Evolutionary conservation across 495 filamentous ascomycete species (phyloP).

Genomic region (Aspergillus funiculosus): DNA sequence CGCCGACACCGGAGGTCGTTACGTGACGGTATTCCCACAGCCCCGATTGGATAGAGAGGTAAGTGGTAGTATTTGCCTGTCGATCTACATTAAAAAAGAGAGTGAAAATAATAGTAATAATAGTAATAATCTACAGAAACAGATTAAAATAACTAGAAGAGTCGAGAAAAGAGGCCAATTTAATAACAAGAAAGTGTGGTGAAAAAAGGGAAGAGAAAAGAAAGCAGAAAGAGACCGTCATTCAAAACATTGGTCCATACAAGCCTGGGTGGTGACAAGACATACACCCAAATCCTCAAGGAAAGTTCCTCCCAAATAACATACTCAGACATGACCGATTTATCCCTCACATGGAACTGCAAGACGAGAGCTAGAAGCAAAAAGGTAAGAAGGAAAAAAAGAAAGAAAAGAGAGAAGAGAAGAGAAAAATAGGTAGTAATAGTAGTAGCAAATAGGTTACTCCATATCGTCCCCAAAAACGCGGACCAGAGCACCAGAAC

Average conservation of each 20-base stretch:
- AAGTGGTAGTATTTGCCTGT: neutral
- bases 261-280: slow-evolving; percentile 9
- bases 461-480: slow-evolving; percentile 20
- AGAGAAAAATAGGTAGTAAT: neutral
- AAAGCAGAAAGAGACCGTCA: slow-evolving; percentile 11
- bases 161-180: slow-evolving; percentile 12
- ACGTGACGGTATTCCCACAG: slow-evolving; percentile 6
- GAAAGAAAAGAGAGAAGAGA: slow-evolving; percentile 13
- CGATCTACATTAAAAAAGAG: neutral
- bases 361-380: slow-evolving; percentile 1
- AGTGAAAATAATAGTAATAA: neutral
- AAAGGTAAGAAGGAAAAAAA: slow-evolving; percentile 7
- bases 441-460: slow-evolving; percentile 12
- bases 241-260: slow-evolving; percentile 9
- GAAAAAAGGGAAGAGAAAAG: slow-evolving; percentile 9
- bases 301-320: slow-evolving; percentile 13
- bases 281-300: slow-evolving; percentile 12
- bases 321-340: slow-evolving; percentile 7
- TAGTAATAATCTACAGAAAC: slow-evolving; percentile 18
- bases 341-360: slow-evolving; percentile 1
- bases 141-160: slow-evolving; percentile 25
- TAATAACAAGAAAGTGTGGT: slow-evolving; percentile 12
- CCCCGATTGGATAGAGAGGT: slow-evolving; percentile 1
- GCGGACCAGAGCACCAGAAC: slow-evolving; percentile 38
- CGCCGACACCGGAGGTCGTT: slow-evolving; percentile 28